Percentiles rank a stretch among this genome's conserved stretches.
These are phyloP conservation scores for Eucalyptus microcorys DNA, from an alignment of 345 rosid genomes.

Conservation along the genomic window DNA sequence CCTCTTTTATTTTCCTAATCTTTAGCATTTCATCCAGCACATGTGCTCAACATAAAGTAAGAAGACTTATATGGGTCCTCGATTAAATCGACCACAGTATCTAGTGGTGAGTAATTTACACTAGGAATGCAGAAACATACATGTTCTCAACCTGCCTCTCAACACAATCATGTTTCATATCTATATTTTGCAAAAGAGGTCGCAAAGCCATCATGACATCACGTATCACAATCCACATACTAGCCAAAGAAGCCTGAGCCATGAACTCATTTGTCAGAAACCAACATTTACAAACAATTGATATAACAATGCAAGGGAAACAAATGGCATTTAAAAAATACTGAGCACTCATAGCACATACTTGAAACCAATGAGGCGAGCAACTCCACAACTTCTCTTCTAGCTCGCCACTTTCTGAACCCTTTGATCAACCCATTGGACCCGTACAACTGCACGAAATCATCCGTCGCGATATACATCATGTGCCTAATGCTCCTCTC, in stretches of 20 bases:
- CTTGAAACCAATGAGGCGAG: constrained; percentile 15
- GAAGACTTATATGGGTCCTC: neutral
- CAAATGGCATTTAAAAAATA: neutral
- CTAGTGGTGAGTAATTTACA: neutral
- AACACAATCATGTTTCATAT: neutral
- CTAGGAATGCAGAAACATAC: neutral
- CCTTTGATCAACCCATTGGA: constrained; percentile 1
- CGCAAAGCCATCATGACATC: neutral
- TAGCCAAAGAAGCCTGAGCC: neutral
- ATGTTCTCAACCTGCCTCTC: neutral
- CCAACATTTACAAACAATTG: neutral
- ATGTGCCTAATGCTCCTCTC: constrained; percentile 51
- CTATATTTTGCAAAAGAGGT: neutral
- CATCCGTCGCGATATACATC: constrained; percentile 22
- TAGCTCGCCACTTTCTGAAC: constrained; percentile 27
- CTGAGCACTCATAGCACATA: neutral
- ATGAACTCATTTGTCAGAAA: neutral
- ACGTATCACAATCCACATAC: neutral
- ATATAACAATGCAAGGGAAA: neutral
- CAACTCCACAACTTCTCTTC: constrained; percentile 46
- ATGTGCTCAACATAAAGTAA: neutral
- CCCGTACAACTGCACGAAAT: constrained; percentile 13
- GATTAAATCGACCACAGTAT: neutral
- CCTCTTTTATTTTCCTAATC: neutral
- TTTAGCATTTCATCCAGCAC: neutral